These are phyloP conservation scores for Durusdinium trenchii DNA, from an alignment of 73 alveolate species.

Conservation along the genomic window DNA sequence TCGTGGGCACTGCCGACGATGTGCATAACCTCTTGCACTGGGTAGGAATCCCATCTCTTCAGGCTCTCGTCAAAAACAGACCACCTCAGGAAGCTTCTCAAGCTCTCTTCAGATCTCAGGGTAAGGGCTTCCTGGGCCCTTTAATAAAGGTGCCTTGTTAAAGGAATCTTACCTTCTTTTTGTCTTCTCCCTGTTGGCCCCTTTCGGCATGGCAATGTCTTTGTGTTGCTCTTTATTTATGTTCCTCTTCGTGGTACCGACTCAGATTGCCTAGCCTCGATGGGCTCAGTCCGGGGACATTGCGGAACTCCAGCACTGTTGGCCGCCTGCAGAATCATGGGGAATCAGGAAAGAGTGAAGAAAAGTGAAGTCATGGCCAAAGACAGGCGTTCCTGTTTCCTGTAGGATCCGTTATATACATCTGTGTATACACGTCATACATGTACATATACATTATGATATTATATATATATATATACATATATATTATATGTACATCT, in stretches of 20 bases:
- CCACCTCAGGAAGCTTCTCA: slow-evolving; percentile 35
- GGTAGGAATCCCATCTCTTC: slow-evolving; percentile 80
- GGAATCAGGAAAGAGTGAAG: background rate
- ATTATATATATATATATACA: too few relatives aligned
- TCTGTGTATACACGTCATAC: background rate
- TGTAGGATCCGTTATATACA: too few relatives aligned
- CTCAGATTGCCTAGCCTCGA: background rate
- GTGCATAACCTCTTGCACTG: slow-evolving; percentile 89
- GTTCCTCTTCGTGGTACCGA: too few relatives aligned
- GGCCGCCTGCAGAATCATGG: slow-evolving; percentile 49
- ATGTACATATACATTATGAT: too few relatives aligned
- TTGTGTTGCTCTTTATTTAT: too few relatives aligned
- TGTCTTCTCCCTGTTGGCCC: too few relatives aligned
- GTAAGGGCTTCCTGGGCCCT: too few relatives aligned
- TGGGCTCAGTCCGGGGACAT: slow-evolving; percentile 61
- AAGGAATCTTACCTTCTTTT: too few relatives aligned
- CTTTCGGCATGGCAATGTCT: too few relatives aligned
- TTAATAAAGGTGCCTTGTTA: too few relatives aligned
- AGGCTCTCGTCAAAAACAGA: slow-evolving; percentile 91
- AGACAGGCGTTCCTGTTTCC: too few relatives aligned
- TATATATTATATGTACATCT: background rate
- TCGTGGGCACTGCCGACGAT: slow-evolving; percentile 92
- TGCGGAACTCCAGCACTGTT: slow-evolving; percentile 95
- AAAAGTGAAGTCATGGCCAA: too few relatives aligned
- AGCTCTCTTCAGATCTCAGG: background rate